Conservation (phyloP, 2,329 filamentous ascomycete genomes). For the Apiospora saccharicola region DNA sequence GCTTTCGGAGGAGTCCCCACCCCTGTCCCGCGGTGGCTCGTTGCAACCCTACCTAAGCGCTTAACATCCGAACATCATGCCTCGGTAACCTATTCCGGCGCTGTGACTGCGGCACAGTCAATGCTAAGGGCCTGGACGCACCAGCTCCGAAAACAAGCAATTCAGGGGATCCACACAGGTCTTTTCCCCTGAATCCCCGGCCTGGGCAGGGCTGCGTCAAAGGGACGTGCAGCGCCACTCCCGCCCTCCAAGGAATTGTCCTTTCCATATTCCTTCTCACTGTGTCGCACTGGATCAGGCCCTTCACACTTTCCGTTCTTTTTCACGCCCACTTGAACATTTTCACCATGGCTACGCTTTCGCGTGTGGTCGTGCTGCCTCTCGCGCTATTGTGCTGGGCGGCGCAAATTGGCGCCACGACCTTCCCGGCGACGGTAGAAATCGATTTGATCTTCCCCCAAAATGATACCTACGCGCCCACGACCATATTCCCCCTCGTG, state of each 20-base stretch:
- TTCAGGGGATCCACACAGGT: not conserved
- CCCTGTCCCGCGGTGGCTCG: too few relatives aligned
- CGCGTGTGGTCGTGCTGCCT: not conserved
- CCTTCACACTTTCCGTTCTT: not conserved
- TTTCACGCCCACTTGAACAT: not conserved
- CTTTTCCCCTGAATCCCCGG: too few relatives aligned
- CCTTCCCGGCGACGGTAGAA: conserved; percentile 29
- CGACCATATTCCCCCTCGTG: conserved; percentile 35
- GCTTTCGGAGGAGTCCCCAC: too few relatives aligned
- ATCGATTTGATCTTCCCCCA: conserved; percentile 39
- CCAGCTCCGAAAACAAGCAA: not conserved
- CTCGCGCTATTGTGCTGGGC: not conserved
- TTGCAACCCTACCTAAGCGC: too few relatives aligned
- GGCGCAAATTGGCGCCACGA: not conserved
- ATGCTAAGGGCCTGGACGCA: not conserved
- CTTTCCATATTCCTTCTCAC: not conserved
- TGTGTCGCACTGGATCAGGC: not conserved
- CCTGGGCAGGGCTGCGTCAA: not conserved
- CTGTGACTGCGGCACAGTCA: not conserved
- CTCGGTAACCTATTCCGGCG: too few relatives aligned
- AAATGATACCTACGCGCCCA: conserved; percentile 38
- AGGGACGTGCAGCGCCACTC: not conserved
- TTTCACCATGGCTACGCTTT: not conserved
- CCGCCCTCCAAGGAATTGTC: not conserved
- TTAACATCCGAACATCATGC: too few relatives aligned